Evolutionary conservation across 371 early-diverging fungal species (phyloP).

Genomic region (Mucor racemosus): DNA sequence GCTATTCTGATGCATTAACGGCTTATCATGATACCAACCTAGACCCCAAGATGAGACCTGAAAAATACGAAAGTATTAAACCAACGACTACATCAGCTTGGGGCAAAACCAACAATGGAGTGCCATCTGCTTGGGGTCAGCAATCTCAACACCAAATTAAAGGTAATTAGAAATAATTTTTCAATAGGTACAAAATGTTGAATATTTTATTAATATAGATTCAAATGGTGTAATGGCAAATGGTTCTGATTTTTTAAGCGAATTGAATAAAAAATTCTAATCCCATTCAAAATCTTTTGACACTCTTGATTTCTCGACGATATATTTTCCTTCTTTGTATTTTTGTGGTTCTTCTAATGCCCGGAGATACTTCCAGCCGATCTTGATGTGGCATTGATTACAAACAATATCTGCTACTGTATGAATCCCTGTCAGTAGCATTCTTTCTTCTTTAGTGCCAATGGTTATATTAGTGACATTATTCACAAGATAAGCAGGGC

Average conservation of each 20-base stretch:
- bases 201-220: not conserved
- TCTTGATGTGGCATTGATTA: slow-evolving; percentile 59
- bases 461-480: slow-evolving; percentile 63
- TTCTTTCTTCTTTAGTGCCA: slow-evolving; percentile 69
- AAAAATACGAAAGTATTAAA: slow-evolving; percentile 30
- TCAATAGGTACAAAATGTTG: not conserved
- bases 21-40: slow-evolving; percentile 39
- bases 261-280: slow-evolving; percentile 14
- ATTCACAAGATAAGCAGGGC: slow-evolving; percentile 74
- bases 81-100: slow-evolving; percentile 15
- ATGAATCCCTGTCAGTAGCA: slow-evolving; percentile 83
- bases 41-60: slow-evolving; percentile 31
- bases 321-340: slow-evolving; percentile 80
- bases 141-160: not conserved
- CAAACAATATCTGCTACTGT: slow-evolving; percentile 80
- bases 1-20: slow-evolving; percentile 34
- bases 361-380: slow-evolving; percentile 66
- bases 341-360: slow-evolving; percentile 73
- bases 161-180: not conserved
- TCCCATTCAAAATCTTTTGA: slow-evolving; percentile 52
- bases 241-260: slow-evolving; percentile 22
- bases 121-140: slow-evolving; percentile 28
- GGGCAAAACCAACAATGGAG: slow-evolving; percentile 12
- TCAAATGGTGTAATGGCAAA: slow-evolving; percentile 25
- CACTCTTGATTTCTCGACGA: slow-evolving; percentile 62